Base-by-base conservation (phyloP, 257 asterid genomes). In the Agastache rugosa region DNA sequence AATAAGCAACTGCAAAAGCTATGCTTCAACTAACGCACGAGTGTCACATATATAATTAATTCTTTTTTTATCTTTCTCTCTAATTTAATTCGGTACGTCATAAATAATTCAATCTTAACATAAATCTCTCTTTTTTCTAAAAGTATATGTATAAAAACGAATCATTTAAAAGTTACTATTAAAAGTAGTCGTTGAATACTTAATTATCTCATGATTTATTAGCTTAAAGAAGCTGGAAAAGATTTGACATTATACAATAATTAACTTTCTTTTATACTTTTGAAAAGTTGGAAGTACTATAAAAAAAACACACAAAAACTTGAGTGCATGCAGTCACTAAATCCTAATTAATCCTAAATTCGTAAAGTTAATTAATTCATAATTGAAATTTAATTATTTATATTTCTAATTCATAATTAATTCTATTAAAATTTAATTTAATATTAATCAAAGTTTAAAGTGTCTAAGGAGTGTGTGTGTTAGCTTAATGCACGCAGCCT, bases 1-100 rank as follows among this genome's bases (percentile, higher is more conserved):
- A 27, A 0, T 60, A 60, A 50, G 50, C 74, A n/a, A 50, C 51
- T 35, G 6, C 19, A 19, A 51, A 68, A 69, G 70, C 6, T 34
- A 35, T 61, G 14, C 1, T 14, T 10, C n/a, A 56, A 15, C 14
- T 17, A 17, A 9, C 29, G 51, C 67, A 62, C 47, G 47, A n/a
- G 27, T 34, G 8, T 54, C 34, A 8, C 12, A 51, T 51, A 51
- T n/a, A n/a, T n/a, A n/a, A n/a, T n/a, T n/a, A 51, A 0, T 19
- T 22, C 1, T 4, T 25, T 9, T 22, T 5, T 12, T n/a, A 11
- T 25, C 63, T 58, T 16, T 23, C 34, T 50, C 58, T 8, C 8
- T 11, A 58, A 4, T 12, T 58, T 4, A 58, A 5, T 56, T 7
- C 3, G 35, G 4, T 5, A 4, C 1, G 63, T 22, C 20, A 58